Conservation (phyloP, 1,284 basidiomycete species). For the Peniophora sp. region DNA sequence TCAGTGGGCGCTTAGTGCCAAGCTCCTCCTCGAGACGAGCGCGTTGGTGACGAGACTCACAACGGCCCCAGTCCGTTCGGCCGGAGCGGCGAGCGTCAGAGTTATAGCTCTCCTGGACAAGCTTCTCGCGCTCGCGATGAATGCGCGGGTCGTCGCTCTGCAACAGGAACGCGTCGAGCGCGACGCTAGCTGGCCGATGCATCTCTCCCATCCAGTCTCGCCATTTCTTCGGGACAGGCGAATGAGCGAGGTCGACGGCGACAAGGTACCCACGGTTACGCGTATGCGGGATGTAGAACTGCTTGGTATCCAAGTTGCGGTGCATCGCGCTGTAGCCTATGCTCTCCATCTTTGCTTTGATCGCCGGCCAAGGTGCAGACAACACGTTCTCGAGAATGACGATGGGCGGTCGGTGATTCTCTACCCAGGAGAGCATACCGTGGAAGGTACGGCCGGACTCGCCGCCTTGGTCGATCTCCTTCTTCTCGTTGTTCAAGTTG, state of each 20-base stretch:
- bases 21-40: slow-evolving; percentile 80
- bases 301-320: slow-evolving; percentile 82
- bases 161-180: slow-evolving; percentile 88
- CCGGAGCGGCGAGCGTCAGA: slow-evolving; percentile 56
- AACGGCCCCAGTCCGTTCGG: slow-evolving; percentile 86
- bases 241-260: slow-evolving; percentile 59
- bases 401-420: slow-evolving; percentile 78
- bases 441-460: slow-evolving; percentile 88
- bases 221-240: slow-evolving; percentile 67
- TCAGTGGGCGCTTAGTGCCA: slow-evolving; percentile 81
- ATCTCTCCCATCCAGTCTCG: slow-evolving; percentile 57
- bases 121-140: slow-evolving; percentile 79
- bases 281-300: slow-evolving; percentile 93
- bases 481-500: slow-evolving; percentile 88
- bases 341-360: slow-evolving; percentile 70
- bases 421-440: slow-evolving; percentile 92
- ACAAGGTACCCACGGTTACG: slow-evolving; percentile 85
- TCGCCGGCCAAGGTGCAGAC: slow-evolving; percentile 80
- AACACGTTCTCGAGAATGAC: slow-evolving; percentile 95
- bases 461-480: slow-evolving; percentile 80
- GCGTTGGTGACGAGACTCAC: slow-evolving; percentile 87
- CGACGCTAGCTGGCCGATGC: slow-evolving; percentile 80
- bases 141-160: slow-evolving; percentile 88
- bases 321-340: slow-evolving; percentile 74
- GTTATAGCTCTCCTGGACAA: slow-evolving; percentile 60